phyloP scores from a whole-genome alignment of 2,329 filamentous ascomycete genomes.

The Zymoseptoria tritici region DNA sequence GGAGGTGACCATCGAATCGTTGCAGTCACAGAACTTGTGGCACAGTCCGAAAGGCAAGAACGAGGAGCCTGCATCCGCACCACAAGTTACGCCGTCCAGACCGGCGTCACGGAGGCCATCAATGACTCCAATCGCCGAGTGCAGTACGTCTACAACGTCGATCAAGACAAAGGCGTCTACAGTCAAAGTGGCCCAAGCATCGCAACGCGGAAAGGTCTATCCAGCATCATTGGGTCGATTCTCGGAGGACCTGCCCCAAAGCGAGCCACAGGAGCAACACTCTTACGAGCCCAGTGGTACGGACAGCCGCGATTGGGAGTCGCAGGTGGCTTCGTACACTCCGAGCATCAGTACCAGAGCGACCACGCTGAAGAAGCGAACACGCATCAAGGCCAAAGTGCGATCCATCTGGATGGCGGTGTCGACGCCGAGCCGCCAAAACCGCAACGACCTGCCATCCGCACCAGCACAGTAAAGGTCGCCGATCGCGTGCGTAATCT shows the following conservation, averaged over 20 bases:
- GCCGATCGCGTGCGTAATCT: constrained; percentile 15
- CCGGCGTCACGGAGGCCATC: not conserved
- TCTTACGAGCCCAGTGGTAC: constrained; percentile 1
- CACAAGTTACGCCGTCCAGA: not conserved
- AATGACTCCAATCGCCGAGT: not conserved
- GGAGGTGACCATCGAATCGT: not conserved
- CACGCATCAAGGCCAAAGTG: constrained; percentile 6
- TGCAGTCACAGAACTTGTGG: not conserved
- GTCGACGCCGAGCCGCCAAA: constrained; percentile 5
- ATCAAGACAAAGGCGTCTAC: not conserved
- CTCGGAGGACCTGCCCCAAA: constrained; percentile 7
- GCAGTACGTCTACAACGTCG: not conserved
- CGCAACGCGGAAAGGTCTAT: constrained; percentile 3
- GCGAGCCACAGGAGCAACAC: constrained; percentile 9
- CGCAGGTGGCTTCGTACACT: not conserved
- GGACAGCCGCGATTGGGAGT: not conserved
- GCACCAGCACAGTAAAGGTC: constrained; percentile 7
- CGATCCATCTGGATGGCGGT: constrained; percentile 10
- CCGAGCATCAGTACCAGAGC: not conserved
- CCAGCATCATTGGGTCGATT: constrained; percentile 8
- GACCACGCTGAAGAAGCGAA: not conserved
- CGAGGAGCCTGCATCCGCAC: not conserved
- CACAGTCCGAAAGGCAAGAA: not conserved
- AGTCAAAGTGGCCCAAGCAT: not conserved
- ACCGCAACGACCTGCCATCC: not conserved